Base-by-base conservation (phyloP, 345 rosid genomes). In the Gossypium thurberi region DNA sequence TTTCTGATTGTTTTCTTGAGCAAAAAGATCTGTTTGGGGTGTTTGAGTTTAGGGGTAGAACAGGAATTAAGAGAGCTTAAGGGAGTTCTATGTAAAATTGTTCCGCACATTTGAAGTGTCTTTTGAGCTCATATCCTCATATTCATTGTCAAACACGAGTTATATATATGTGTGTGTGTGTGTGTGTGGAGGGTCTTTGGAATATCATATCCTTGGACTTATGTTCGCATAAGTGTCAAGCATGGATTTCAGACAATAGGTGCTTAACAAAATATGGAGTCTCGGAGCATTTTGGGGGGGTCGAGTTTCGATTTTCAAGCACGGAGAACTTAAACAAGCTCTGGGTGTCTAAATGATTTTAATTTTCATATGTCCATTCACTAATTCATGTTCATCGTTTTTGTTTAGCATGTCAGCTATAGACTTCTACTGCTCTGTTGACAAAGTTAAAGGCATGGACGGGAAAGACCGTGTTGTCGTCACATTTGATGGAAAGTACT, bases 351-450 rank as follows among this genome's bases (percentile, higher is more conserved):
- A 44, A 44, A 10, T 44, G 13, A 20, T 55, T 55, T 55, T 3
- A 42, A 10, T 43, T 13, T 21, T 47, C 40, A 59, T 58, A 20
- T 65, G 14, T 10, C 52, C 28, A 65, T 65, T 65, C 17, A 11
- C 17, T 64, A 5, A 64, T 4, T 43, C 61, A 14, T 65, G 37
- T 10, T 20, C 25, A 11, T 18, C 66, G 40, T n/a, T 53, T 37
- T 20, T 76, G 56, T 67, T 66, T 80, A 94, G 97, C 57, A 94
- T 90, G 98, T 94, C 97, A 3, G 96, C 97, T 4, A 89, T 94
- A 87, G 98, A 94, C 71, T 94, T 90, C 82, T 87, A 87, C 83
- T 91, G 97, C 86, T 91, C 98, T 0, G 98, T 94, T 11, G 96
- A 94, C 86, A 91, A 91, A 83, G 82, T 88, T 67, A 85, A 85